Base-by-base conservation (phyloP, 2,329 filamentous ascomycete genomes). In the Fusarium annulatum region DNA sequence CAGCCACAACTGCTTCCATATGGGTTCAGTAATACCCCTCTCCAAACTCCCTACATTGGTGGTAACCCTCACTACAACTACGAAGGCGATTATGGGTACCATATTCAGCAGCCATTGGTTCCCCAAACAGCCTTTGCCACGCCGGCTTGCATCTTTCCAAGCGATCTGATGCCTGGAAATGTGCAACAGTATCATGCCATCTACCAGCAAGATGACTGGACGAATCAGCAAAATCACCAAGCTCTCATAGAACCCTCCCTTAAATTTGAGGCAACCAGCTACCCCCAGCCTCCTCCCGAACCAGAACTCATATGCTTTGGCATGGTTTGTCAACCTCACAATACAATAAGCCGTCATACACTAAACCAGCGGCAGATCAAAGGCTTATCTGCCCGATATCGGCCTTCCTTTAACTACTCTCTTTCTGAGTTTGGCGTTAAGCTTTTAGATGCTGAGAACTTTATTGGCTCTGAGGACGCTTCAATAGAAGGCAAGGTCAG, bases 1-100 rank as follows among this genome's bases (percentile, higher is more conserved):
- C 39, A 42, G 21, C 39, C 21, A 42, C 39, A n/a, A 10, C 2
- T n/a, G 0, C 9, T 10, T 1, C 21, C 39, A 2, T n/a, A 42
- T 42, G 14, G 9, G 19, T 39, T 39, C 39, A 15, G 6, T n/a
- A 16, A n/a, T 16, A n/a, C 8, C 14, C 21, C 39, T n/a, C 21
- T 42, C 15, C 39, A 9, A 12, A n/a, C 14, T n/a, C 10, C 21
- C 21, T 42, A 42, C 39, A 15, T 5, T n/a, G 21, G 21, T 3
- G 14, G 21, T 0, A n/a, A 42, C 39, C 7, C 21, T 42, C 39
- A 16, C 39, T 10, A 10, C 39, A 42, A 6, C 39, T 42, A 16
- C 14, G 21, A 11, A 11, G 30, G 14, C 5, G 14, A 3, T n/a
- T 16, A 42, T 16, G 39, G 8, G 2, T 10, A 42, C 14, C 5